These are phyloP conservation scores for Aspergillus neotritici DNA, from an alignment of 2,329 filamentous ascomycete species.

Conservation along the genomic window DNA sequence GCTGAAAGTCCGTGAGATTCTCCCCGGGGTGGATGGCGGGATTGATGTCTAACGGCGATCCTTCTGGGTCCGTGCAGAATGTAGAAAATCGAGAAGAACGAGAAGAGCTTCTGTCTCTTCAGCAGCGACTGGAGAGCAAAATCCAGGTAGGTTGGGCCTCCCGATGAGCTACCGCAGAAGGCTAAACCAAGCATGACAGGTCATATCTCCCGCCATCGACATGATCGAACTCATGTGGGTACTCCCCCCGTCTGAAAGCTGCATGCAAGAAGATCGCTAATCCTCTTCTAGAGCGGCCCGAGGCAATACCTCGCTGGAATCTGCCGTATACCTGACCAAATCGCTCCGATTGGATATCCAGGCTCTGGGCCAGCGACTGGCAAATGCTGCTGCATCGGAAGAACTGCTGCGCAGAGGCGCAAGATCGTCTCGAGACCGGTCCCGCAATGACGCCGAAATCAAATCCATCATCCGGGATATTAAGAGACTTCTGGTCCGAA, in stretches of 20 bases:
- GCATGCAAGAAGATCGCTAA: not conserved
- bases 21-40: not conserved
- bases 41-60: constrained; percentile 6
- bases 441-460: constrained; percentile 59
- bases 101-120: constrained; percentile 66
- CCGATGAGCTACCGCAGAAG: not conserved
- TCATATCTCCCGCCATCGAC: constrained; percentile 84
- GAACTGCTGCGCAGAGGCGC: constrained; percentile 30
- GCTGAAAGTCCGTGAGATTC: constrained; percentile 51
- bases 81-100: constrained; percentile 63
- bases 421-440: constrained; percentile 41
- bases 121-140: constrained; percentile 72
- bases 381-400: constrained; percentile 62
- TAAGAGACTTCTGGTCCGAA: constrained; percentile 65
- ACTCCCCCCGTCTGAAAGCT: not conserved
- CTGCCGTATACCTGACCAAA: constrained; percentile 76
- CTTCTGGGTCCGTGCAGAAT: constrained; percentile 38
- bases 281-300: constrained; percentile 53
- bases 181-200: constrained; percentile 42
- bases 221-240: constrained; percentile 81
- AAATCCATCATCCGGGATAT: constrained; percentile 68
- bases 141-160: constrained; percentile 59
- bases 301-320: constrained; percentile 76
- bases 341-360: constrained; percentile 79
- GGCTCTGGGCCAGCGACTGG: constrained; percentile 67